phyloP scores from a whole-genome alignment of 345 rosid species.

The Leavenworthia alabamica region DNA sequence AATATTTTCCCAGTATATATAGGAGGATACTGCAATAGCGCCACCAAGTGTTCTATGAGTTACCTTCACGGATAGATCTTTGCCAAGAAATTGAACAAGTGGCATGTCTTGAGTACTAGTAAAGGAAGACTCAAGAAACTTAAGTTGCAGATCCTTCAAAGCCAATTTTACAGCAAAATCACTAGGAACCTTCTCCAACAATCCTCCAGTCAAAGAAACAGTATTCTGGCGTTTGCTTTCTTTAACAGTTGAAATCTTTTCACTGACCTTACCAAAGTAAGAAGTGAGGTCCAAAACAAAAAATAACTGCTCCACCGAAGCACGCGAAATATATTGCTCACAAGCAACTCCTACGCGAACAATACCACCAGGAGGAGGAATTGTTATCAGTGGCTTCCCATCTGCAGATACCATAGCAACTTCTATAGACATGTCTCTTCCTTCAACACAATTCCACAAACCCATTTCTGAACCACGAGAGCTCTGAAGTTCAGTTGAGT shows the following conservation, averaged over 20 bases:
- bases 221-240: constrained; percentile 42
- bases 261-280: constrained; percentile 70
- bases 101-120: constrained; percentile 56
- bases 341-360: constrained; percentile 85
- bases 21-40: constrained; percentile 84
- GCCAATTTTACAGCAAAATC: constrained; percentile 85
- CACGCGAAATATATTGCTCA: constrained; percentile 71
- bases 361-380: constrained; percentile 98
- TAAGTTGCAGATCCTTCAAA: constrained; percentile 65
- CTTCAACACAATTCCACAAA: constrained; percentile 79
- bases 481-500: constrained; percentile 30
- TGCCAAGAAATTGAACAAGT: constrained; percentile 82
- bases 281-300: constrained; percentile 84
- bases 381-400: constrained; percentile 61
- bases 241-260: constrained; percentile 66
- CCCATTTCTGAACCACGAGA: constrained; percentile 38
- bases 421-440: constrained; percentile 58
- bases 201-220: constrained; percentile 40
- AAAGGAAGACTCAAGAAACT: constrained; percentile 74
- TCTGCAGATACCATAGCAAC: constrained; percentile 94
- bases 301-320: constrained; percentile 94
- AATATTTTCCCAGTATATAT: constrained; percentile 66
- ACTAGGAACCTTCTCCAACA: constrained; percentile 90
- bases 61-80: constrained; percentile 67
- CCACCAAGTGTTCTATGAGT: constrained; percentile 96